phyloP scores from a whole-genome alignment of 148 eudicot genomes.

The Rhododendron williamsianum region DNA sequence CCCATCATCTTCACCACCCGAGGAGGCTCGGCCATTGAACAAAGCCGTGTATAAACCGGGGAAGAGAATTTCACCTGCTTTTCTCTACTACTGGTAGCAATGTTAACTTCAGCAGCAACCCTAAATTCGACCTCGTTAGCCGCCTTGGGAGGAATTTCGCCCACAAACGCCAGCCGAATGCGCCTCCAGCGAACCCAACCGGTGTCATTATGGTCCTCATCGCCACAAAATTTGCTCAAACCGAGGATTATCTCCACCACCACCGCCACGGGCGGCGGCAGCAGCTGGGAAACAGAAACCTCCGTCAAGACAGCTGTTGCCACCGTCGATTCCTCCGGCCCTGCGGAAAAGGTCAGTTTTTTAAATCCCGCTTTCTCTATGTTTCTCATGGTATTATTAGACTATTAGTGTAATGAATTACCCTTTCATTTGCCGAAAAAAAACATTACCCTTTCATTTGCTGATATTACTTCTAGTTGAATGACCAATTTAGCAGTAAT shows the following conservation, averaged over 20 bases:
- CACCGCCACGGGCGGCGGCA: not conserved
- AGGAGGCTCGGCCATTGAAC: not conserved
- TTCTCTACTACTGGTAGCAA: not conserved
- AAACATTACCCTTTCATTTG: not conserved
- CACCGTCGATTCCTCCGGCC: constrained; percentile 37
- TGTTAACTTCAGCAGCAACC: constrained; percentile 30
- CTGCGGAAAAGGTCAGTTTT: constrained; percentile 33
- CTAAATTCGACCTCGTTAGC: constrained; percentile 24
- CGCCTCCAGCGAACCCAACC: constrained; percentile 10
- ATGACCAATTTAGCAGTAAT: not conserved
- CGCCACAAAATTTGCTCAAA: constrained; percentile 15
- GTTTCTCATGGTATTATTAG: not conserved
- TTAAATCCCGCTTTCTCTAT: not conserved
- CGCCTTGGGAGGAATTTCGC: not conserved
- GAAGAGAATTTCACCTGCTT: not conserved
- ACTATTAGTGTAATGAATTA: not conserved
- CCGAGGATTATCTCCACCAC: not conserved
- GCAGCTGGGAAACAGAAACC: constrained; percentile 17
- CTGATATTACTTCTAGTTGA: not conserved
- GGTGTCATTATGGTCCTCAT: not conserved
- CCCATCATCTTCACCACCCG: not conserved
- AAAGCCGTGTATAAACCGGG: not conserved
- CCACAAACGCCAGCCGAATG: constrained; percentile 1
- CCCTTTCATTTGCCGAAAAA: not conserved
- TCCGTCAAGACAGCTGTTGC: constrained; percentile 38